phyloP scores from a whole-genome alignment of 805 yeast genomes.

The Myxozyma udenii region DNA sequence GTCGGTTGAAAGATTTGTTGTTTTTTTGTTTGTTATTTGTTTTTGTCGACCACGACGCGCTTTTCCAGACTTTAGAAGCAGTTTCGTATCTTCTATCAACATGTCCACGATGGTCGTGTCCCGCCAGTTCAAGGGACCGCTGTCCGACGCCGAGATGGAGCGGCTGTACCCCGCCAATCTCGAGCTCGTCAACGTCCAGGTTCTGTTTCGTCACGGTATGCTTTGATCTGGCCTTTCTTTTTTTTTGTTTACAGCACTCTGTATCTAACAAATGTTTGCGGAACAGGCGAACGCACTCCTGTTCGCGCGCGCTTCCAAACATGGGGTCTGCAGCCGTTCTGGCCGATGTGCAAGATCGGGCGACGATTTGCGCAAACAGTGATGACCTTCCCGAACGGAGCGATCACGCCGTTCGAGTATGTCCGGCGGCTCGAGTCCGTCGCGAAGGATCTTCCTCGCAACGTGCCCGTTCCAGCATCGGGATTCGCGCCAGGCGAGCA shows the following conservation, averaged over 20 bases:
- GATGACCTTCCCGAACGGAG: constrained; percentile 21
- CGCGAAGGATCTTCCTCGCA: constrained; percentile 20
- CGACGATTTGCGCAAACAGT: constrained; percentile 22
- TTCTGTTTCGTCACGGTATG: constrained; percentile 25
- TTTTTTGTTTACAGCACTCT: not conserved
- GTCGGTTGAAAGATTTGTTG: too few relatives aligned
- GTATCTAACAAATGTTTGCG: not conserved
- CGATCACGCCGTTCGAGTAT: constrained; percentile 21
- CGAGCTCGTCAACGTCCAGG: constrained; percentile 26
- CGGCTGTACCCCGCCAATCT: constrained; percentile 24
- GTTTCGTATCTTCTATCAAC: too few relatives aligned
- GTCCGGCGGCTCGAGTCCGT: constrained; percentile 26
- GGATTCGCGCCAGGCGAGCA: constrained; percentile 14
- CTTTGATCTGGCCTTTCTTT: not conserved
- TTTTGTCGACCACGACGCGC: constrained; percentile 2
- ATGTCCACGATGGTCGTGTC: constrained; percentile 21
- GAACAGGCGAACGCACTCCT: constrained; percentile 29
- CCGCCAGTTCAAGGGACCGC: constrained; percentile 16
- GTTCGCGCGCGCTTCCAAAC: constrained; percentile 29
- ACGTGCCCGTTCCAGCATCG: constrained; percentile 25
- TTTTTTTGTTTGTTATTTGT: too few relatives aligned
- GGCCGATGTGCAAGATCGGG: constrained; percentile 28
- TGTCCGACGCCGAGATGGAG: constrained; percentile 16
- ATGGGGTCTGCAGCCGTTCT: constrained; percentile 28
- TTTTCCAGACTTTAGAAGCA: not conserved